Base-by-base conservation (phyloP, 169 alveolate species). In the Perkinsus chesapeaki region DNA sequence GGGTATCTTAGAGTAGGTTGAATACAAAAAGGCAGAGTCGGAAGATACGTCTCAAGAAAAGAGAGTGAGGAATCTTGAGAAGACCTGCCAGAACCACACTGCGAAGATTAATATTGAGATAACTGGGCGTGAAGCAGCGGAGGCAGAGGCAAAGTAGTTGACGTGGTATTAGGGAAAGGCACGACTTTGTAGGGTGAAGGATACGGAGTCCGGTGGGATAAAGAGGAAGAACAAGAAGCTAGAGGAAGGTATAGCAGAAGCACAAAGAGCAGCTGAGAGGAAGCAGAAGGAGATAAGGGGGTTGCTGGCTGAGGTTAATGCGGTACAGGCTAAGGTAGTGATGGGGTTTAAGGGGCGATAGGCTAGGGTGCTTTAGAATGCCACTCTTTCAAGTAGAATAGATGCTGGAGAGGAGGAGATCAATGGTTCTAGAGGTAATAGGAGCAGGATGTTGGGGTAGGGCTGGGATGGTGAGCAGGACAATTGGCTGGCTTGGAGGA, bases 371-470 rank as follows among this genome's bases (percentile, higher is more conserved):
- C n/a, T n/a, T 39, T 60, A 91, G 48, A 91, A 91, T 34, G 92
- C 92, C 10, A 39, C 39, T 31, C 48, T 91, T 3, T 39, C 92
- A 16, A 19, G 39, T 34, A 1, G 92, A 23, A 91, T 91, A 1
- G 92, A 91, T 47, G 92, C 72, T 0, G 72, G 39, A 31, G 92
- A 91, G 72, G 92, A 91, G 48, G 92, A 91, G 72, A 91, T 38
- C 37, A 38, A 39, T 34, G 10, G 37, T 7, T 47, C 39, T 36
- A 91, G 39, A 34, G 92, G 92, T 34, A 43, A 82, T 12, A 31
- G 39, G 72, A 91, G 39, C 19, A 37, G 39, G 60, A 0, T 39
- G 38, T 9, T n/a, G 60, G 16, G 16, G 60, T 43, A 43, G 60
- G 60, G 60, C 5, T 43, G 5, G 5, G 5, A 9, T 5, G 60